Evolutionary conservation across 2,329 filamentous ascomycete species (phyloP), one percentile per base, ranked within the genome.

Genomic region (Shiraia sp.): DNA sequence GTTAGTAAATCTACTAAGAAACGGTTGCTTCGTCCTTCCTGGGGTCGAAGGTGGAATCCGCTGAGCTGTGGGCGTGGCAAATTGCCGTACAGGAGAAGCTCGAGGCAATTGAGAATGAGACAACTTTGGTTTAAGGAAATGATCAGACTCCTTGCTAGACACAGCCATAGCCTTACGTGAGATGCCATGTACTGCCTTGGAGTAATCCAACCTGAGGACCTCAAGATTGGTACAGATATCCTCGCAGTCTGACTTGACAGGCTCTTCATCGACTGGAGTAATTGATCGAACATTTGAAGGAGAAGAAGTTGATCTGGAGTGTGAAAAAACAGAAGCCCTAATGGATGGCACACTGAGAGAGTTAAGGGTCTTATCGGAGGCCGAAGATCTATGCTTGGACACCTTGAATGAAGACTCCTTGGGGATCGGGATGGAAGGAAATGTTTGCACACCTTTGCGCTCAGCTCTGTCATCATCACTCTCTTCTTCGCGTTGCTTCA

Each of bases 1-100:
- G 78, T 88, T 86, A 83, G 90, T 89, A 76, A 85, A 74, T 74
- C 84, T 87, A 53, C 79, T 85, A 60, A 92, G 75, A 75, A 79
- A 91, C 10, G 65, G 67, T 52, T 79, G 35, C 78, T 49, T 61
- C 48, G 53, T 54, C 19, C 8, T 22, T 45, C 47, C 53, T 27
- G 53, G 49, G 17, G 55, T 55, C 23, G 45, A 53, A 26, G 50
- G 46, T 36, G 43, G 36, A 36, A 54, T 51, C 32, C 55, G 46
- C 40, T 23, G 36, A 7, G 49, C 47, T n/a, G 45, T 51, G 13
- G 36, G 51, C 22, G 40, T 28, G 27, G 43, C 45, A 33, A 38
- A 44, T 33, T 49, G 45, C 40, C 51, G 51, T 32, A 37, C 40
- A 33, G 59, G 61, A 3, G 57, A 58, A 23, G 54, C 51, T 36